phyloP scores from a whole-genome alignment of 1,284 basidiomycete species.

The Apiotrichum siamense region DNA sequence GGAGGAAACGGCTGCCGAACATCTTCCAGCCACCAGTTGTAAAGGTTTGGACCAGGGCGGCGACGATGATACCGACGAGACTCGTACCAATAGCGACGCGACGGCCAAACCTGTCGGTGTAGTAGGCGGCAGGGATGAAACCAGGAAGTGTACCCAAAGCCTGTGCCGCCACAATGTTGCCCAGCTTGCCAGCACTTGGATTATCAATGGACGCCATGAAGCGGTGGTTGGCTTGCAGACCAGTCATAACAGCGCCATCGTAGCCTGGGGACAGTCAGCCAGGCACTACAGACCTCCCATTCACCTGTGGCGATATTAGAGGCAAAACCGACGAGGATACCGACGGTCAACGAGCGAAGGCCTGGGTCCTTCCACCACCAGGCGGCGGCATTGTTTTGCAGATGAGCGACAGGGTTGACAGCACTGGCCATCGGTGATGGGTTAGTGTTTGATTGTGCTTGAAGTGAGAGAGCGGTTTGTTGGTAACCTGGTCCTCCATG shows the following conservation, averaged over 20 bases:
- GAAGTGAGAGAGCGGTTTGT: too few species aligned
- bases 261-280: slow-evolving; percentile 2
- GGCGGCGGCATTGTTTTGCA: slow-evolving; percentile 12
- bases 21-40: background rate
- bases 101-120: slow-evolving; percentile 2
- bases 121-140: background rate
- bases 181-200: background rate
- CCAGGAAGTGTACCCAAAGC: background rate
- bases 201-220: slow-evolving; percentile 1
- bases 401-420: background rate
- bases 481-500: too few species aligned
- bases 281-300: background rate
- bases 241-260: slow-evolving; percentile 3
- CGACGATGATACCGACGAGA: background rate
- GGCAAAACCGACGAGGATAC: slow-evolving; percentile 9
- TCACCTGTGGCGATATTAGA: slow-evolving; percentile 6
- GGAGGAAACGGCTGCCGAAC: slow-evolving; percentile 3
- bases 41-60: background rate
- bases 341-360: slow-evolving; percentile 9
- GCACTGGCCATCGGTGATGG: background rate
- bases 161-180: slow-evolving; percentile 1
- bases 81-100: background rate
- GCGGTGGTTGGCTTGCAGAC: background rate
- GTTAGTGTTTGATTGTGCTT: too few species aligned
- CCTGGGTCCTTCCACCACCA: slow-evolving; percentile 17